These are phyloP conservation scores for Eutrema salsugineum DNA, from an alignment of 441 rosid species.

Conservation along the genomic window DNA sequence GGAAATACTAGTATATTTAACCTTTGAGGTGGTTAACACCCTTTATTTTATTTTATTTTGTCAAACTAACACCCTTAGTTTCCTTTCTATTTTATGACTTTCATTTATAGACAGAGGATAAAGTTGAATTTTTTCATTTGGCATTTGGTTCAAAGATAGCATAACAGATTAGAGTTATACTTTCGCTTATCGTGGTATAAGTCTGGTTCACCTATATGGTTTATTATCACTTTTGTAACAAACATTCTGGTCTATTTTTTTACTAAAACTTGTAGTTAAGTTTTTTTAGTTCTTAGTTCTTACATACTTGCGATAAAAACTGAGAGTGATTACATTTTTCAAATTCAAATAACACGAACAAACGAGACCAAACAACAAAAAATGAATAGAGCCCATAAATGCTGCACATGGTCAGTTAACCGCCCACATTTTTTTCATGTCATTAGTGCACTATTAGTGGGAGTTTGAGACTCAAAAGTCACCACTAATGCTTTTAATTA, in stretches of 20 bases:
- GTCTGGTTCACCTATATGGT: not conserved
- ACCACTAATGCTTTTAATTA: too few species aligned
- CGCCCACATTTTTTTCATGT: constrained; percentile 1
- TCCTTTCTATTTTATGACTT: not conserved
- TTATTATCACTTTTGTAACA: not conserved
- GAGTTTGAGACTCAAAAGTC: too few species aligned
- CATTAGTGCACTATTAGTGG: too few species aligned
- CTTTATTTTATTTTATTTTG: not conserved
- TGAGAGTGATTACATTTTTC: not conserved
- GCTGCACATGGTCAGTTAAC: constrained; percentile 30
- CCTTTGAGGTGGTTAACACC: not conserved
- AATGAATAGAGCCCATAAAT: constrained; percentile 17
- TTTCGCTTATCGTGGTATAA: not conserved
- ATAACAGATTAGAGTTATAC: not conserved
- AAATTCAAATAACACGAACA: not conserved
- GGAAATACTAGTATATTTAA: too few species aligned
- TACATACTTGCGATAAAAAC: not conserved
- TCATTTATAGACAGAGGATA: not conserved
- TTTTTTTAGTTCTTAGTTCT: too few species aligned
- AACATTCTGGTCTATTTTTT: not conserved
- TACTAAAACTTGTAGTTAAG: not conserved
- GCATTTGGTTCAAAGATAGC: not conserved
- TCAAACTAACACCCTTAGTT: too few species aligned
- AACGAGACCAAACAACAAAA: not conserved
- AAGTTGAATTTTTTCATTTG: not conserved